A percentile compares a stretch with the other conserved stretches of the same genome.
Conservation (phyloP, 176 grass and related monocot genomes). For the Triticum dicoccoides region DNA sequence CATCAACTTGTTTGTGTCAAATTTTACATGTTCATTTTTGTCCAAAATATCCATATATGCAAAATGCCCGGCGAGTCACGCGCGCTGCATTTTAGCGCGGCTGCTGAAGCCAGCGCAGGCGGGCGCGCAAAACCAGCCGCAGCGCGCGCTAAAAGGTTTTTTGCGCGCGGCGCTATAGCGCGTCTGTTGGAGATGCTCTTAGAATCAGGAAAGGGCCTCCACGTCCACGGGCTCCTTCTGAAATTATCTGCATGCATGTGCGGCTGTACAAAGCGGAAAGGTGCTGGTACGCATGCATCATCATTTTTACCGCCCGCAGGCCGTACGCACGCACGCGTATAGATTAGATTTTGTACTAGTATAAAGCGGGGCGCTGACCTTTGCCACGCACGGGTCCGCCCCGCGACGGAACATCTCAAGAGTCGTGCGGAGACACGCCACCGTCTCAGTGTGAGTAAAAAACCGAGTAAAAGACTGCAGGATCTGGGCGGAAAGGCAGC, state of each 20-base stretch:
- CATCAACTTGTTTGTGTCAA: too few relatives aligned
- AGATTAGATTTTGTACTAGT: background rate
- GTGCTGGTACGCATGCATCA: background rate
- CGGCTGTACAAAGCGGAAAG: background rate
- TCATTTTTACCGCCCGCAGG: background rate
- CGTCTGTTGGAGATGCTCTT: background rate
- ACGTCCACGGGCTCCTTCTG: background rate
- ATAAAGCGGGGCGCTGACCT: background rate
- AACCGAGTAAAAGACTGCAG: background rate
- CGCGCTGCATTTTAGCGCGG: too few relatives aligned
- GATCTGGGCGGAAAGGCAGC: slow-evolving; percentile 7
- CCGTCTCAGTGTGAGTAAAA: too few relatives aligned
- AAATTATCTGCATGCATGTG: background rate
- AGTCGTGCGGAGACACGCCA: background rate
- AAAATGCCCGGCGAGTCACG: too few relatives aligned
- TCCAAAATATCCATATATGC: too few relatives aligned
- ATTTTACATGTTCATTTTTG: too few relatives aligned
- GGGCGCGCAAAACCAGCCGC: too few relatives aligned
- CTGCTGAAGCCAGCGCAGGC: too few relatives aligned
- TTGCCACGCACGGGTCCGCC: background rate
- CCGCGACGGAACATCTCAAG: background rate
- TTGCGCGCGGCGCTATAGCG: too few relatives aligned
- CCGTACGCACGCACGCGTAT: background rate
- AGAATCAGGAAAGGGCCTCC: background rate
- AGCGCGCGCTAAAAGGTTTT: too few relatives aligned